Conservation (phyloP, 345 rosid genomes). For the Bruguiera parviflora region DNA sequence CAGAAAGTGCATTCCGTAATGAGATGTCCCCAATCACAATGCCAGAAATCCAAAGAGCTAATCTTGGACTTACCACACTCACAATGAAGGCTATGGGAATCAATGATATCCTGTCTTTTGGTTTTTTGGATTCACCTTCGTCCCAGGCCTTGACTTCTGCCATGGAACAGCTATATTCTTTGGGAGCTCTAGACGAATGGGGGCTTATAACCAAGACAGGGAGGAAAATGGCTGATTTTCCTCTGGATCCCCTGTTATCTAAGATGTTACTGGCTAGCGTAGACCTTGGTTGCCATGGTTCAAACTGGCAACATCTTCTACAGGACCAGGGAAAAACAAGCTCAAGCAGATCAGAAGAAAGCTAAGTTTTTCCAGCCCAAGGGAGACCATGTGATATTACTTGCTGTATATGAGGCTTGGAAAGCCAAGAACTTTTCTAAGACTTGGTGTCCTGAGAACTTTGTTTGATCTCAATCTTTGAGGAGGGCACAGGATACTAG, state of each 20-base stretch:
- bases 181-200: conserved; percentile 90
- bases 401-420: conserved; percentile 94
- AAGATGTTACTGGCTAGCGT: conserved; percentile 95
- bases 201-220: conserved; percentile 88
- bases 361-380: conserved; percentile 88
- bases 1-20: conserved; percentile 73
- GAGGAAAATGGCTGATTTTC: conserved; percentile 96
- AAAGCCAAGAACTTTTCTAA: conserved; percentile 82
- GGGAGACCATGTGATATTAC: conserved; percentile 93
- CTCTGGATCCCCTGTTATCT: conserved; percentile 83
- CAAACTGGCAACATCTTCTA: conserved; percentile 86
- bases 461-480: conserved; percentile 73
- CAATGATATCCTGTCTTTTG: conserved; percentile 70
- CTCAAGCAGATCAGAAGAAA: conserved; percentile 90
- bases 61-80: conserved; percentile 64
- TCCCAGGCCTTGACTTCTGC: conserved; percentile 84
- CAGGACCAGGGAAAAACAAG: conserved; percentile 91
- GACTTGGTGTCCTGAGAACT: conserved; percentile 91
- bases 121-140: conserved; percentile 75
- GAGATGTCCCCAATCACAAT: conserved; percentile 75
- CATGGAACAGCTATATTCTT: conserved; percentile 77
- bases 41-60: conserved; percentile 91
- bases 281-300: conserved; percentile 94
- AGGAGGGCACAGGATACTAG: conserved; percentile 84
- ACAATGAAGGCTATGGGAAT: conserved; percentile 95